These are phyloP conservation scores for Hondaea fermentalgiana DNA, from an alignment of 108 stramenopile species.

Conservation along the genomic window DNA sequence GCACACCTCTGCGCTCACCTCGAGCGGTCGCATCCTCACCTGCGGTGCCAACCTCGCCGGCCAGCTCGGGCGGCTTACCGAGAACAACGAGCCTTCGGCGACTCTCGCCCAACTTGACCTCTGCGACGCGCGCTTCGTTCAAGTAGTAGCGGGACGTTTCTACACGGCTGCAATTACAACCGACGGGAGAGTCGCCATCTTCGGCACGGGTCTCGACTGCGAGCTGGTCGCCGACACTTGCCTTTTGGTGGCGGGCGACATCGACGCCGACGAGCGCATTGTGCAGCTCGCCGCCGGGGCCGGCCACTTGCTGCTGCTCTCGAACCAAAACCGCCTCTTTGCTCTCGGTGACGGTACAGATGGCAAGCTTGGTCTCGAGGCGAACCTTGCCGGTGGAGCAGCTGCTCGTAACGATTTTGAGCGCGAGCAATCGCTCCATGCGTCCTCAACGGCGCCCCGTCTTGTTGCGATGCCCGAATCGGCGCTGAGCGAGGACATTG, in stretches of 20 bases:
- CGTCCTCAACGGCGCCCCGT: background rate
- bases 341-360: background rate
- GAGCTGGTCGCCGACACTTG: background rate
- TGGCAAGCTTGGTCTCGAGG: conserved; percentile 1
- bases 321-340: background rate
- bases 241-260: background rate
- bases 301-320: background rate
- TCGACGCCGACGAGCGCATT: background rate
- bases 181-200: background rate
- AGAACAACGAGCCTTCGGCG: background rate
- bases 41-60: background rate
- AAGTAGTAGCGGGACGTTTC: background rate
- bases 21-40: background rate
- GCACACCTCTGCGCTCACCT: background rate
- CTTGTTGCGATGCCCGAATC: background rate
- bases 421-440: background rate
- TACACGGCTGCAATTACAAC: background rate
- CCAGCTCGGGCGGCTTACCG: background rate
- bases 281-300: background rate
- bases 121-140: background rate
- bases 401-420: background rate
- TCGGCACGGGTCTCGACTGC: background rate
- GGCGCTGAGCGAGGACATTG: background rate
- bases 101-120: background rate
- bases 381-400: background rate